A percentile compares a stretch with the other conserved stretches of the same genome.
These are phyloP conservation scores for Penicillium sp. DNA, from an alignment of 2,329 filamentous ascomycete species.

Conservation along the genomic window DNA sequence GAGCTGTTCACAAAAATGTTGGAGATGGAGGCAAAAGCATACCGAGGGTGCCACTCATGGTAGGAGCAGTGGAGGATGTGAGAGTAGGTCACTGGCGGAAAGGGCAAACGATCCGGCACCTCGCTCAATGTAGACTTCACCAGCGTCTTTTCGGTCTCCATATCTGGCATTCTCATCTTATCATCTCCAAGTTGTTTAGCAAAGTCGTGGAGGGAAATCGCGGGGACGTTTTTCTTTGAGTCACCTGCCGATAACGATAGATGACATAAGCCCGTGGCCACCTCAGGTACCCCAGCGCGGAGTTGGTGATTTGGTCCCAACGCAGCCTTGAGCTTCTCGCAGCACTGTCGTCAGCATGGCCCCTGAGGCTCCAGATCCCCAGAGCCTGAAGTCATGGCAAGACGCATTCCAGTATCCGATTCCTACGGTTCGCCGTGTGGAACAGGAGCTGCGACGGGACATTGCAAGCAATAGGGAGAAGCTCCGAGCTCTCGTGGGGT, in stretches of 20 bases:
- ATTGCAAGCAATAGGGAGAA: slow-evolving; percentile 69
- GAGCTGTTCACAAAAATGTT: slow-evolving; percentile 8
- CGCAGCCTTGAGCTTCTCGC: slow-evolving; percentile 15
- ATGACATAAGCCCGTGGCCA: slow-evolving; percentile 20
- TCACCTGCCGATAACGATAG: slow-evolving; percentile 34
- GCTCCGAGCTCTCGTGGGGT: slow-evolving; percentile 70
- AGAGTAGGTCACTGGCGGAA: slow-evolving; percentile 80
- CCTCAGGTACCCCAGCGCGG: slow-evolving; percentile 17
- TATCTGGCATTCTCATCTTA: slow-evolving; percentile 36
- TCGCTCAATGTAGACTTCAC: slow-evolving; percentile 26
- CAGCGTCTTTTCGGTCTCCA: slow-evolving; percentile 32
- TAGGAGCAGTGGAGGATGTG: slow-evolving; percentile 96
- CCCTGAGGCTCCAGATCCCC: slow-evolving; percentile 62
- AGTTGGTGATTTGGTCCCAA: slow-evolving; percentile 20
- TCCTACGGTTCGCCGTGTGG: slow-evolving; percentile 66
- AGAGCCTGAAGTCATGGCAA: slow-evolving; percentile 65
- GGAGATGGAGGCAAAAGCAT: slow-evolving; percentile 30
- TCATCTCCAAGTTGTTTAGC: neutral
- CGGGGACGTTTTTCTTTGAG: slow-evolving; percentile 33
- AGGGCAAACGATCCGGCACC: slow-evolving; percentile 60
- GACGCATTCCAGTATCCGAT: slow-evolving; percentile 72
- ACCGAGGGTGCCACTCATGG: slow-evolving; percentile 86
- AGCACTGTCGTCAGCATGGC: slow-evolving; percentile 51
- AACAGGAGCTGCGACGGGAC: slow-evolving; percentile 68
- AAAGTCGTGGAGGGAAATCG: slow-evolving; percentile 19